Conservation (phyloP, 108 stramenopile genomes). For the Conticribra guillardii region DNA sequence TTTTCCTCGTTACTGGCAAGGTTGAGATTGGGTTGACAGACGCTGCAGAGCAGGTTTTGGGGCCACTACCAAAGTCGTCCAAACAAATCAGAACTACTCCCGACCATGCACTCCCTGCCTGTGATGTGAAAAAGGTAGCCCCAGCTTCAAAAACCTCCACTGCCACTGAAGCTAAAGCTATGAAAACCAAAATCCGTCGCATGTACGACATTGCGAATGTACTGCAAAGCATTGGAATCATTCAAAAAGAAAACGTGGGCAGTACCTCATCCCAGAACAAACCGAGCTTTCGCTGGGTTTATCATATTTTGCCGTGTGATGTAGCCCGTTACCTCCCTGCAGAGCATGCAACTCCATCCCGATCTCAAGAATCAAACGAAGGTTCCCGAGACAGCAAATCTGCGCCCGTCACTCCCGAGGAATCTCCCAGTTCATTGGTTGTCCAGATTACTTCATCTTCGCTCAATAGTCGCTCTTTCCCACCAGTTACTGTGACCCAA, state of each 20-base stretch:
- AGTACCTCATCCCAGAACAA: constrained; percentile 38
- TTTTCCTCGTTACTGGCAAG: constrained; percentile 79
- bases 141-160: constrained; percentile 11
- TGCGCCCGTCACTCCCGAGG: too few species aligned
- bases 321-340: constrained; percentile 26
- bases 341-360: too few species aligned
- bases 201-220: constrained; percentile 98
- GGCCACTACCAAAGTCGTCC: constrained; percentile 39
- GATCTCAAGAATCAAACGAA: too few species aligned
- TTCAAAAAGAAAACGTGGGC: constrained; percentile 72
- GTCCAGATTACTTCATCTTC: too few species aligned
- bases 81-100: background rate
- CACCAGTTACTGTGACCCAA: too few species aligned
- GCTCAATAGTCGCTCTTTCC: too few species aligned
- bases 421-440: too few species aligned
- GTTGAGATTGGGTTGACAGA: constrained; percentile 61
- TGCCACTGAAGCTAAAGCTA: constrained; percentile 27
- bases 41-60: constrained; percentile 81
- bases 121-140: background rate
- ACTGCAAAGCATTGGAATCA: constrained; percentile 73
- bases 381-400: too few species aligned
- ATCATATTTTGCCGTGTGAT: constrained; percentile 45
- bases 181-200: constrained; percentile 95
- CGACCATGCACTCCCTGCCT: background rate
- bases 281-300: constrained; percentile 71